Percentiles rank a stretch among this genome's conserved stretches.
phyloP scores from a whole-genome alignment of 371 early-diverging fungal genomes.

The Mortierella sp. region DNA sequence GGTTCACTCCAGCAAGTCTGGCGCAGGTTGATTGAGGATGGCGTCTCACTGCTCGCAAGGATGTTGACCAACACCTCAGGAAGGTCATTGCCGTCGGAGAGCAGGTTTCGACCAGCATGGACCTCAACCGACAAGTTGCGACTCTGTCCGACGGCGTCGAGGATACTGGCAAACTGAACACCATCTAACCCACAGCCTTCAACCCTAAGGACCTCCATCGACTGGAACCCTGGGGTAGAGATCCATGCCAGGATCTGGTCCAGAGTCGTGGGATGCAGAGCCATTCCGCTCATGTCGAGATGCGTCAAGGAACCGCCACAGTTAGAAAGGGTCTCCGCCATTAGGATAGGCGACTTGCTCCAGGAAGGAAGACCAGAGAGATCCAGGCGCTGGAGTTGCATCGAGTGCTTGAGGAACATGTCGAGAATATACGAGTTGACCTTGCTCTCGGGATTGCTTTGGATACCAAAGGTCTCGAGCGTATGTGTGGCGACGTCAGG shows the following conservation, averaged over 20 bases:
- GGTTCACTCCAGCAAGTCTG: slow-evolving; percentile 51
- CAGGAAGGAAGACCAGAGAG: slow-evolving; percentile 49
- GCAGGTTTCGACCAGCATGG: slow-evolving; percentile 39
- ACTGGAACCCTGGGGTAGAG: slow-evolving; percentile 31
- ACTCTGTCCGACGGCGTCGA: slow-evolving; percentile 42
- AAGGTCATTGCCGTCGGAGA: slow-evolving; percentile 48
- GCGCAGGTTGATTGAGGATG: slow-evolving; percentile 31
- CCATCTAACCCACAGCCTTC: slow-evolving; percentile 53
- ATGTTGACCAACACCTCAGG: slow-evolving; percentile 29
- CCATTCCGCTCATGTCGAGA: slow-evolving; percentile 48
- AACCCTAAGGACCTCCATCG: slow-evolving; percentile 31
- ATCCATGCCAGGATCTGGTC: slow-evolving; percentile 44
- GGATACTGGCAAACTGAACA: slow-evolving; percentile 32
- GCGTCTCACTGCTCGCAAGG: slow-evolving; percentile 28
- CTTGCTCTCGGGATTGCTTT: slow-evolving; percentile 45
- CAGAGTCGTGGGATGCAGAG: slow-evolving; percentile 37
- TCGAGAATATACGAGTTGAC: slow-evolving; percentile 51
- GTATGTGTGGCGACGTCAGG: slow-evolving; percentile 43
- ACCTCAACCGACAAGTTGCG: slow-evolving; percentile 36
- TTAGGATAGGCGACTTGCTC: slow-evolving; percentile 52
- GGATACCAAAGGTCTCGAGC: slow-evolving; percentile 40
- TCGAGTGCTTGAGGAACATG: slow-evolving; percentile 55
- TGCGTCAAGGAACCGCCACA: slow-evolving; percentile 30
- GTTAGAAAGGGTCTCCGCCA: slow-evolving; percentile 41
- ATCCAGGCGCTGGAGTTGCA: slow-evolving; percentile 30